A percentile compares a stretch with the other conserved stretches of the same genome.
Conservation (phyloP, 179 eudicot species). For the Heliamphora pulchella region DNA sequence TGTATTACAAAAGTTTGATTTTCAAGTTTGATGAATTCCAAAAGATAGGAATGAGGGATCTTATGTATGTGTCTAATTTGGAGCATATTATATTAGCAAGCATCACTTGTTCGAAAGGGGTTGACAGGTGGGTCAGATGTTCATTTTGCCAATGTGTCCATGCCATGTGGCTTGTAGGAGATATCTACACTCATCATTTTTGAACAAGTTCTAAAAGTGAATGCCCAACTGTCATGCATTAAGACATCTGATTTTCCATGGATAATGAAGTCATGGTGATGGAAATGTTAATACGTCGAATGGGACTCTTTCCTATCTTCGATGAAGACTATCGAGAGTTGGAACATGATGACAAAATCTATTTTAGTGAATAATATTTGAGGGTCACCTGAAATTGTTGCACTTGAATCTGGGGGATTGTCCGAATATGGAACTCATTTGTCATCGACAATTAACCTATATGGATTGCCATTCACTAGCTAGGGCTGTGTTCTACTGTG, state of each 20-base stretch:
- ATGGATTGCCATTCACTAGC: background rate
- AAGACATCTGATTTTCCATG: background rate
- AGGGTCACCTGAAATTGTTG: background rate
- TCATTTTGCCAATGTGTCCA: too few relatives aligned
- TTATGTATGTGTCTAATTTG: background rate
- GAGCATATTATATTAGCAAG: background rate
- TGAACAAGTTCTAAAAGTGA: background rate
- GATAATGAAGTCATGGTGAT: background rate
- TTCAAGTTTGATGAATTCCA: background rate
- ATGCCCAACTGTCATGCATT: background rate
- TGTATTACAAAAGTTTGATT: background rate
- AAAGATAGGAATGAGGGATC: background rate
- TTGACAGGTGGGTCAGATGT: background rate
- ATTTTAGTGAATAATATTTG: background rate
- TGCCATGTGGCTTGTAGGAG: background rate
- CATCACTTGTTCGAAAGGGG: background rate
- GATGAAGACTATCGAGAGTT: too few relatives aligned
- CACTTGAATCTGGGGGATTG: background rate
- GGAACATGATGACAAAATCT: too few relatives aligned
- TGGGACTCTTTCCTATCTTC: too few relatives aligned
- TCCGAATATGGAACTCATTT: constrained; percentile 4
- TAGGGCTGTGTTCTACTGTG: background rate
- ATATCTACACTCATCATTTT: background rate
- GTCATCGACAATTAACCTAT: too few relatives aligned
- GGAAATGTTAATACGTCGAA: background rate